These are phyloP conservation scores for Ostreobium quekettii DNA, from an alignment of 139 green algal species.

Conservation along the genomic window DNA sequence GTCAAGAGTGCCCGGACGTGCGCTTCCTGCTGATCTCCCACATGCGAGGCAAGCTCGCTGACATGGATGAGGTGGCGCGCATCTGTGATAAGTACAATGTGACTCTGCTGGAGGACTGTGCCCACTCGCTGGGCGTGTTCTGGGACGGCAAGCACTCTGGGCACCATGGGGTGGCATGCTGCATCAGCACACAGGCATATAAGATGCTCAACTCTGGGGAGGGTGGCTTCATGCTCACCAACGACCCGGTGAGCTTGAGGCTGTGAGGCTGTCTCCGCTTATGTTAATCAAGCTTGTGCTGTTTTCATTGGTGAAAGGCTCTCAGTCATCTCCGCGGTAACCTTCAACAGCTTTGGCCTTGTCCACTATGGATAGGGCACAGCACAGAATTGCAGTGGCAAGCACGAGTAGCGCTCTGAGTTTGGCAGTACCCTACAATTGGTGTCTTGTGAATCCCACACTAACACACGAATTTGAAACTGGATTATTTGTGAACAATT, in stretches of 20 bases:
- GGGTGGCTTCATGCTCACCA: constrained; percentile 28
- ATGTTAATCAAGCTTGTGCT: too few relatives aligned
- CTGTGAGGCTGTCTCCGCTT: too few relatives aligned
- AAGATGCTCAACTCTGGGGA: constrained; percentile 36
- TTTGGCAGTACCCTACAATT: too few relatives aligned
- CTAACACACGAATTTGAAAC: too few relatives aligned
- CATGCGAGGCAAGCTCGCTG: constrained; percentile 33
- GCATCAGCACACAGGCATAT: constrained; percentile 27
- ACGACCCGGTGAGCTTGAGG: constrained; percentile 18
- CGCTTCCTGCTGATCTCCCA: constrained; percentile 30
- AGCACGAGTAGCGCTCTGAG: too few relatives aligned
- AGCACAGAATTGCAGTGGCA: too few relatives aligned
- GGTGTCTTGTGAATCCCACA: too few relatives aligned
- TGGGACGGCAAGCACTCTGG: constrained; percentile 28
- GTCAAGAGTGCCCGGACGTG: constrained; percentile 19
- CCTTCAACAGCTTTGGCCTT: too few relatives aligned
- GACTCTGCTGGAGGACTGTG: constrained; percentile 30
- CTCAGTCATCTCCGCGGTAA: too few relatives aligned
- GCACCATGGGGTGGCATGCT: constrained; percentile 23
- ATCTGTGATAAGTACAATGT: constrained; percentile 27
- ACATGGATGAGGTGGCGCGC: constrained; percentile 26
- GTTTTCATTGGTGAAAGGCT: too few relatives aligned
- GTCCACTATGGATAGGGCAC: too few relatives aligned
- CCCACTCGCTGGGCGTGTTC: constrained; percentile 25
- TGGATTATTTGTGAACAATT: too few relatives aligned